phyloP scores from a whole-genome alignment of 768 basidiomycete genomes.

The Mycena indigotica region DNA sequence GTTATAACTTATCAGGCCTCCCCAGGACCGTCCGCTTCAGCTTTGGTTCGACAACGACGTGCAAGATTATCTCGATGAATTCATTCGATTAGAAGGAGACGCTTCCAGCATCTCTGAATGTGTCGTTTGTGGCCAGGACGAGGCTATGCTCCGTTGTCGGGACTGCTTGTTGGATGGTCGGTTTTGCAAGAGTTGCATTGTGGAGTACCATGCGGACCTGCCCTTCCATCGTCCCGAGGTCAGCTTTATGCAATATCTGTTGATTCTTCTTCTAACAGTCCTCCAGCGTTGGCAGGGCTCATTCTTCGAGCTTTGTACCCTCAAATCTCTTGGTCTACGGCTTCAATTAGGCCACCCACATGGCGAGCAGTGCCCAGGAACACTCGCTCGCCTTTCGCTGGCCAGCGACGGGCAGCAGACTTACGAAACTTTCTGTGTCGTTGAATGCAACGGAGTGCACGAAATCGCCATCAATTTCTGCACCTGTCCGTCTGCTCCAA shows the following conservation, averaged over 20 bases:
- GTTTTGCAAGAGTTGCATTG: slow-evolving; percentile 2
- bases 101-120: no score
- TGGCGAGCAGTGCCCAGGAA: no score
- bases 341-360: slow-evolving; percentile 10
- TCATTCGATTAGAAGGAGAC: no score
- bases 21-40: no score
- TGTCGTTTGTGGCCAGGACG: no score
- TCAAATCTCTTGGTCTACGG: neutral
- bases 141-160: no score
- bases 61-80: no score
- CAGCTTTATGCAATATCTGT: neutral
- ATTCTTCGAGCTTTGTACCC: neutral
- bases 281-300: slow-evolving; percentile 3
- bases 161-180: no score
- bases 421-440: neutral
- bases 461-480: neutral
- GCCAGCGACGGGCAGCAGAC: no score
- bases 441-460: slow-evolving; percentile 7
- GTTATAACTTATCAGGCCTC: no score
- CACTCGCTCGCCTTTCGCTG: neutral
- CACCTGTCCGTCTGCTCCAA: neutral
- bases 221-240: slow-evolving; percentile 10
- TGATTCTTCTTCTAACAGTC: neutral
- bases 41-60: no score
- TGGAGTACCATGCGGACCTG: neutral